A percentile compares a stretch with the other conserved stretches of the same genome.
Conservation (phyloP, 305 asterid genomes). For the Solanum hybrid region DNA sequence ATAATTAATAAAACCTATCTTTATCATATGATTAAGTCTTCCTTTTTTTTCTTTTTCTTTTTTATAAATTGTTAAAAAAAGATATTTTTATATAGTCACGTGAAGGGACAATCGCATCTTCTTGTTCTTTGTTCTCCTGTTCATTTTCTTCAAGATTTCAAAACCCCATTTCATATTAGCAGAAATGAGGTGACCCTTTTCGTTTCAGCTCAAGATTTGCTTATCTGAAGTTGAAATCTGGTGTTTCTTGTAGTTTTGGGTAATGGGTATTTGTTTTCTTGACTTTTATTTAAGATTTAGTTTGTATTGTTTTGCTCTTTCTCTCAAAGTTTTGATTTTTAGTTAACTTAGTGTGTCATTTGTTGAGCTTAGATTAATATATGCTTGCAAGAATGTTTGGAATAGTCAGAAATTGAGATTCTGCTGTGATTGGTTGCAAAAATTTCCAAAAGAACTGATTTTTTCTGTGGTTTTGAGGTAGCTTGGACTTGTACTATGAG, state of each 20-base stretch:
- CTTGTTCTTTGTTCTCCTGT: not conserved
- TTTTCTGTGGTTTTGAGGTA: not conserved
- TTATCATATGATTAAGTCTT: not conserved
- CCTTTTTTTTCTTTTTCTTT: not conserved
- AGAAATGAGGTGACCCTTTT: not conserved
- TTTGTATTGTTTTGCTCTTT: not conserved
- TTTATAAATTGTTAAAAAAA: not conserved
- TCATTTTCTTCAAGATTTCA: not conserved
- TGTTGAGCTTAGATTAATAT: not conserved
- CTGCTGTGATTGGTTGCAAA: not conserved
- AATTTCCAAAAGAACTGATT: not conserved
- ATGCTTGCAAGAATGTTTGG: not conserved
- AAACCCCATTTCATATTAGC: not conserved
- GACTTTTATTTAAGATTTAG: not conserved
- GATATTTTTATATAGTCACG: not conserved
- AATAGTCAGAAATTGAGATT: not conserved
- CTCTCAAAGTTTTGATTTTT: not conserved
- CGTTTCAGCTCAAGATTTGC: not conserved
- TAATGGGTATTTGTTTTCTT: not conserved
- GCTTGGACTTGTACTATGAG: not conserved
- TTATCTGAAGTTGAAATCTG: not conserved
- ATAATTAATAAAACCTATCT: not conserved
- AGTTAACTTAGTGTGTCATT: not conserved
- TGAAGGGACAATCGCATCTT: not conserved
- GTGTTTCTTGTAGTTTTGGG: not conserved